Evolutionary conservation across 768 basidiomycete genomes (phyloP).

Genomic region (Pleurotus tuber-regium): DNA sequence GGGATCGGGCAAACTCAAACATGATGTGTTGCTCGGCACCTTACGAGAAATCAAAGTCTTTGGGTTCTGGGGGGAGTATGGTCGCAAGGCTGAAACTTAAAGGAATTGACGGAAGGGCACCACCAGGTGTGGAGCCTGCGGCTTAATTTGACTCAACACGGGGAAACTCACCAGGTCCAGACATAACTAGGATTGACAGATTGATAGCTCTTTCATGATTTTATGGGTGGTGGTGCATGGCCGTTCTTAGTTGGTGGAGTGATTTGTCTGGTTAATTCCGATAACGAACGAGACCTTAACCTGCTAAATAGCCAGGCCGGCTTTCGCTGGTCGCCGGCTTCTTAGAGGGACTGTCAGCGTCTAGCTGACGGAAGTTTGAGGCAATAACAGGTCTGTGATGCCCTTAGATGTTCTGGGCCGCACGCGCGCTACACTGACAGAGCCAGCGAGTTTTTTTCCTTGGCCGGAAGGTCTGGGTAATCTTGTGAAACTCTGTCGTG

Average conservation of each 20-base stretch:
- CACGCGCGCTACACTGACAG: slow-evolving; percentile 88
- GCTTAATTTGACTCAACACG: slow-evolving; percentile 86
- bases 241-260: slow-evolving; percentile 88
- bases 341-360: slow-evolving; percentile 85
- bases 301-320: slow-evolving; percentile 74
- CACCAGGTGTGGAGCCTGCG: slow-evolving; percentile 76
- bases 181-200: slow-evolving; percentile 77
- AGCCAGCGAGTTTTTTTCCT: slow-evolving; percentile 73
- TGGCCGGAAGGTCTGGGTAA: slow-evolving; percentile 49
- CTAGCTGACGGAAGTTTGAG: slow-evolving; percentile 84
- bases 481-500: slow-evolving; percentile 79
- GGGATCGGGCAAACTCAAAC: background rate
- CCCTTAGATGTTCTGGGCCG: slow-evolving; percentile 89
- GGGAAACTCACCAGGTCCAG: slow-evolving; percentile 80
- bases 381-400: slow-evolving; percentile 92
- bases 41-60: slow-evolving; percentile 89
- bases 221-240: slow-evolving; percentile 89
- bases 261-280: slow-evolving; percentile 88
- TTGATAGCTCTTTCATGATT: slow-evolving; percentile 84
- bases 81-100: slow-evolving; percentile 69
- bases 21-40: slow-evolving; percentile 56
- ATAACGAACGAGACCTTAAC: slow-evolving; percentile 84
- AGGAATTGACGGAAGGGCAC: slow-evolving; percentile 84
- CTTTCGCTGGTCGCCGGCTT: slow-evolving; percentile 68
- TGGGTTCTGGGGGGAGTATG: slow-evolving; percentile 65